phyloP scores from a whole-genome alignment of 2,329 filamentous ascomycete species.

The Fragosphaeria purpurea region DNA sequence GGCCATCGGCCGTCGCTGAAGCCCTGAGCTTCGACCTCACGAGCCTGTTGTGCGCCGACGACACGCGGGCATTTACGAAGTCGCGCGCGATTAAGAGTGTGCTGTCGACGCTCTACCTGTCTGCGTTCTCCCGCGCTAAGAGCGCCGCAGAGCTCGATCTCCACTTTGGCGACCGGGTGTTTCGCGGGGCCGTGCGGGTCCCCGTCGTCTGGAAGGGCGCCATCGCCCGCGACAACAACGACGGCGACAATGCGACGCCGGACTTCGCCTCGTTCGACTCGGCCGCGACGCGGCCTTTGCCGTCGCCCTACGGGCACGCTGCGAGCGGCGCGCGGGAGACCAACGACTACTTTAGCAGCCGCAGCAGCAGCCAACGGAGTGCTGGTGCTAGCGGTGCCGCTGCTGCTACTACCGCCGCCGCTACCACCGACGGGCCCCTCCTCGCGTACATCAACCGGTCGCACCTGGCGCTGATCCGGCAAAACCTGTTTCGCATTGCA shows the following conservation, averaged over 20 bases:
- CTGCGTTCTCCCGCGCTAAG: slow-evolving; percentile 21
- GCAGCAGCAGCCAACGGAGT: slow-evolving; percentile 1
- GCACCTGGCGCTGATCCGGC: slow-evolving; percentile 35
- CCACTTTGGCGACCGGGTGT: slow-evolving; percentile 37
- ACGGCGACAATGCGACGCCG: background rate
- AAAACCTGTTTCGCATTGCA: slow-evolving; percentile 35
- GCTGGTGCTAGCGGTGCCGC: no score
- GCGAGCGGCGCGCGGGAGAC: slow-evolving; percentile 11
- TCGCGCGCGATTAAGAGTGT: slow-evolving; percentile 33
- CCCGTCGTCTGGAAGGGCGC: slow-evolving; percentile 40
- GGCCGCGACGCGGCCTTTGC: slow-evolving; percentile 22
- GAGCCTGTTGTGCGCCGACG: slow-evolving; percentile 27
- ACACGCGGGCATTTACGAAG: slow-evolving; percentile 24
- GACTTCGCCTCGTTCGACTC: slow-evolving; percentile 24
- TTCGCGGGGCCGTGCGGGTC: slow-evolving; percentile 34
- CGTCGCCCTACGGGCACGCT: slow-evolving; percentile 15
- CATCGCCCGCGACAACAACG: slow-evolving; percentile 8
- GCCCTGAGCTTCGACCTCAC: slow-evolving; percentile 34
- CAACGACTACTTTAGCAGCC: slow-evolving; percentile 10
- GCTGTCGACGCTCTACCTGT: slow-evolving; percentile 33
- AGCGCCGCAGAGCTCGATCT: slow-evolving; percentile 34
- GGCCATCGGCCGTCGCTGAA: slow-evolving; percentile 32
- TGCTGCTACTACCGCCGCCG: no score
- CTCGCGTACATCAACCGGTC: slow-evolving; percentile 39
- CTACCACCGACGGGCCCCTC: slow-evolving; percentile 20